Base-by-base conservation (phyloP, 148 eudicot genomes). In the Rhododendron henanense region DNA sequence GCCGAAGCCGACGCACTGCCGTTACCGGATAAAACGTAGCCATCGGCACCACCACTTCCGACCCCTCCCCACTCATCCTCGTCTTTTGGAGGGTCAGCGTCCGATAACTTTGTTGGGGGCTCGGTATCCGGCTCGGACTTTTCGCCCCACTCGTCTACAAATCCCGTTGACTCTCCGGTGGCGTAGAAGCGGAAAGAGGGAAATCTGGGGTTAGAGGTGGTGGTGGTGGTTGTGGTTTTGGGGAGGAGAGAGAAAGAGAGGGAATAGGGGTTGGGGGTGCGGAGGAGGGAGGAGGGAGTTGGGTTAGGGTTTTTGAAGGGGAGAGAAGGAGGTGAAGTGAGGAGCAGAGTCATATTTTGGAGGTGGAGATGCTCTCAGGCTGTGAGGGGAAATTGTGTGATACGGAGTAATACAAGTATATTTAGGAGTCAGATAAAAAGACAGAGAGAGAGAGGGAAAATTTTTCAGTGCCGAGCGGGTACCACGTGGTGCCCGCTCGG, bases 91-190 rank as follows among this genome's bases (percentile, higher is more conserved):
- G 96, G 96, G 89, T 96, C 98, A 2, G 94, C 86, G 1, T 74
- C 92, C 2, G 92, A 53, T 83, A 94, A 81, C 19, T 81, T 89
- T 50, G 95, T 84, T 1, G 69, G 25, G 33, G 93, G 91, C 65
- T 93, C 95, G 10, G 90, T 87, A 21, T 91, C 95, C 10, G 93
- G 90, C 37, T 87, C 90, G n/a, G 93, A 19, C 35, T 90, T 93
- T 75, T 93, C 98, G 10, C 98, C 98, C 98, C 98, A 94, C 84
- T 94, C 98, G 84, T 94, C 96, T 9, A 88, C 82, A 28, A 83
- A 19, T 8, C 89, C 73, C 21, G 69, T 41, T 21, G 82, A 15
- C 6, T 50, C 50, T 25, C 82, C 82, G 19, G 83, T 3, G 89
- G 81, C 61, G 57, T 81, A 59, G 39, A 67, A 78, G 53, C 69